Conservation (phyloP, 768 basidiomycete genomes). For the Amanita molliuscula region DNA sequence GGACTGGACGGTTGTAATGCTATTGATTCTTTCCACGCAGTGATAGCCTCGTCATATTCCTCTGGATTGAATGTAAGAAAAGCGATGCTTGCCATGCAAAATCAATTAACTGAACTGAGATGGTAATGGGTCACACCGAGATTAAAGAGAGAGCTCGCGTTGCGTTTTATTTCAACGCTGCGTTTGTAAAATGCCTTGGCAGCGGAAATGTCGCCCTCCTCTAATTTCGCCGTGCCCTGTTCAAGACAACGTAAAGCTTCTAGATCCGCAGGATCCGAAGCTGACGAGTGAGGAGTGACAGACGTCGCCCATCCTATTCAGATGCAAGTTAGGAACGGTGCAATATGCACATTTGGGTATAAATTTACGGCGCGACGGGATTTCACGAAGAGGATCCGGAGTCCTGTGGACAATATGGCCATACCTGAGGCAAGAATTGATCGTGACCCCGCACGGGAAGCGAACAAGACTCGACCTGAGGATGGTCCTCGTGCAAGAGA, state of each 20-base stretch:
- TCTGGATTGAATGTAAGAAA: constrained; percentile 32
- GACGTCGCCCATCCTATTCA: constrained; percentile 69
- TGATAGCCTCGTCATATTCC: constrained; percentile 81
- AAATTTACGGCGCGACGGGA: constrained; percentile 5
- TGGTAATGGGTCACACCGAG: constrained; percentile 87
- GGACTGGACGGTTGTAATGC: constrained; percentile 72
- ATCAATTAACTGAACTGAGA: constrained; percentile 60
- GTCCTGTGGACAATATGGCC: constrained; percentile 13
- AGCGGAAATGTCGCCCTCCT: constrained; percentile 75
- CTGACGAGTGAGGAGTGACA: constrained; percentile 70
- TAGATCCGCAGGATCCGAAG: constrained; percentile 71
- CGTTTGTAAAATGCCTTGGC: constrained; percentile 72
- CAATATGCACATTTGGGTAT: background rate
- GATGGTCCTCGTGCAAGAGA: constrained; percentile 10
- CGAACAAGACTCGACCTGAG: constrained; percentile 8
- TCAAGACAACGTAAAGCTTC: constrained; percentile 76
- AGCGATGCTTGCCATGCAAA: constrained; percentile 7
- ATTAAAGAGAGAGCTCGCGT: constrained; percentile 77
- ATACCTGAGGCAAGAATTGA: constrained; percentile 10
- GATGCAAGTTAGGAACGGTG: constrained; percentile 1
- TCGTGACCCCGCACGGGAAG: constrained; percentile 3
- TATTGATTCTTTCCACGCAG: constrained; percentile 81
- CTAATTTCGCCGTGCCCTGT: constrained; percentile 73
- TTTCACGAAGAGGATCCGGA: constrained; percentile 7
- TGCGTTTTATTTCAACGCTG: constrained; percentile 72